Evolutionary conservation across 352 stramenopile species (phyloP), one percentile per base, ranked within the genome.

Genomic region (Peronosclerospora sorghi): DNA sequence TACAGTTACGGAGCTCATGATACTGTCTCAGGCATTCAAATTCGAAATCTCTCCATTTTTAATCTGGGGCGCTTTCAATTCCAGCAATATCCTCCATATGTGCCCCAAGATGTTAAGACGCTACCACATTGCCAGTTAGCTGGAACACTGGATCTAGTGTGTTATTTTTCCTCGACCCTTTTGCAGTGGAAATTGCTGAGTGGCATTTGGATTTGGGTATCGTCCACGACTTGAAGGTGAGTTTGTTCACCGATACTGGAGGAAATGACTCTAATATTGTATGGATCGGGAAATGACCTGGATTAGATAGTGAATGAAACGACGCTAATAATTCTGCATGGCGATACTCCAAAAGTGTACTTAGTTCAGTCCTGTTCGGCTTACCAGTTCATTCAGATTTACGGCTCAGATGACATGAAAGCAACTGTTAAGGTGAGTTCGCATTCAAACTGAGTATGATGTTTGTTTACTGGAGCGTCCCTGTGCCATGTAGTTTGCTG

Each of bases 181-280:
- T 82, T 35, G 73, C 68, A 0, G 77, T 91, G 2, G 77, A 93
- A 53, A 86, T 93, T 24, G 73, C 88, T 5, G 81, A 93, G 42
- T 91, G 81, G 76, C 81, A 93, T 51, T 48, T 93, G 21, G 81
- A 93, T 56, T 61, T 93, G 30, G 81, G 81, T 12, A 70, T 80
- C 8, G 85, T 93, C 21, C 78, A 89, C 32, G 81, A 93, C 43
- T 54, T 91, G 15, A 87, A 89, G 68, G 79, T n/a, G n/a, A 21
- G 39, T 17, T 15, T 6, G 26, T 30, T 30, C 26, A 10, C 26
- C 26, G 6, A 10, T 30, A n/a, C n/a, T n/a, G n/a, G n/a, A n/a
- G n/a, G n/a, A n/a, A n/a, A n/a, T n/a, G n/a, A n/a, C n/a, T n/a
- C 13, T 26, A 53, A 35, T 13, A 8, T 26, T n/a, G 20, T 32